Evolutionary conservation across 2,329 filamentous ascomycete species (phyloP), one percentile per base, ranked within the genome.

Genomic region (Penicillium sp.): DNA sequence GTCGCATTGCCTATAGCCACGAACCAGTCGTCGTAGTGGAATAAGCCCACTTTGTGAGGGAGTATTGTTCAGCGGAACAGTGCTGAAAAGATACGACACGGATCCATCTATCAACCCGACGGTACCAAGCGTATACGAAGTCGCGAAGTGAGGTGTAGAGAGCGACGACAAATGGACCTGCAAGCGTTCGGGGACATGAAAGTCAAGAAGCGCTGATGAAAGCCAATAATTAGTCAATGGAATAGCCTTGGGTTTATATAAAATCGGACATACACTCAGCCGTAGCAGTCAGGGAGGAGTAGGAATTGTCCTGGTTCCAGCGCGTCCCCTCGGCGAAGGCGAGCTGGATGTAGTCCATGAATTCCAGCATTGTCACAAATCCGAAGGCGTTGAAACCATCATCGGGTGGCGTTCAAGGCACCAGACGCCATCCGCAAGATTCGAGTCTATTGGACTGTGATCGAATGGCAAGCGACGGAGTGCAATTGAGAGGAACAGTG

Each of bases 61-160:
- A 20, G 83, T 76, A 52, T 86, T 79, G 40, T 80, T 77, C 56
- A 97, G 81, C 12, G 91, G 86, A 8, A 94, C 81, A 2, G 91
- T 96, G 49, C 91, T 95, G 78, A 96, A 97, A 54, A 99, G 84
- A 75, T 97, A 99, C 14, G 92, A 96, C 57, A 99, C 83, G n/a
- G 91, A 96, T 70, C 94, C 94, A 76, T 97, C 93, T 52, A 99
- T 92, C 35, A 96, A 82, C 59, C 93, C 94, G 16, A 95, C 83
- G 43, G 88, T 95, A 59, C 91, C 91, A 46, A 99, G 83, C 43
- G 90, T 89, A 74, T 99, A 99, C 38, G 91, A 93, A 16, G 92
- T 96, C 23, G 92, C 93, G 66, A 97, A 97, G 72, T 96, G 91
- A 8, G 91, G 88, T 18, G 92, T 92, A 7, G 92, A 90, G 28